These are phyloP conservation scores for Septoria linicola DNA, from an alignment of 2,329 filamentous ascomycete genomes.

Conservation along the genomic window DNA sequence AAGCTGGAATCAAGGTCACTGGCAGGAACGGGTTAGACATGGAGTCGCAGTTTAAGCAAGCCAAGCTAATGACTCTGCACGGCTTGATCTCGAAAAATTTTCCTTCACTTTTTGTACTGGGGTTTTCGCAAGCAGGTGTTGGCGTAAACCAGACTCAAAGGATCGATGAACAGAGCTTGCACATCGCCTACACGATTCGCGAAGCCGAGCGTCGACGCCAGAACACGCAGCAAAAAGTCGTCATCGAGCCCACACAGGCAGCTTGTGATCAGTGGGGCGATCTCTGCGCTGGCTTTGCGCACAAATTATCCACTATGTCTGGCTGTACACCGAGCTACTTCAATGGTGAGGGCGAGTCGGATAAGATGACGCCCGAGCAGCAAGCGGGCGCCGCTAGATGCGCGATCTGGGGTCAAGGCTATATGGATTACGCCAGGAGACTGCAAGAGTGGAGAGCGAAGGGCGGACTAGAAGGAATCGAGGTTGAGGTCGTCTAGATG, in stretches of 20 bases:
- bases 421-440: constrained; percentile 35
- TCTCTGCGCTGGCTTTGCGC: constrained; percentile 44
- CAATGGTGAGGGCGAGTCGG: constrained; percentile 46
- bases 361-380: constrained; percentile 24
- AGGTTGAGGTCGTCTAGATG: background rate
- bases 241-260: constrained; percentile 47
- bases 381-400: constrained; percentile 26
- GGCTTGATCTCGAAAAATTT: constrained; percentile 51
- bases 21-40: constrained; percentile 47
- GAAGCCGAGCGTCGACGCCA: constrained; percentile 33
- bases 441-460: constrained; percentile 36
- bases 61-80: constrained; percentile 52
- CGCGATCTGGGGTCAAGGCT: constrained; percentile 34
- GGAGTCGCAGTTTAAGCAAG: constrained; percentile 42
- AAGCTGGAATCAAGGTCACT: constrained; percentile 23
- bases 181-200: constrained; percentile 47
- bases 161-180: constrained; percentile 44
- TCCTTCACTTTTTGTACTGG: constrained; percentile 56
- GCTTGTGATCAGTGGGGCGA: constrained; percentile 51
- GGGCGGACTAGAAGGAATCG: constrained; percentile 35
- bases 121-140: constrained; percentile 45
- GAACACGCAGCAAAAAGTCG: constrained; percentile 10
- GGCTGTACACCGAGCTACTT: constrained; percentile 58
- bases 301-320: constrained; percentile 40
- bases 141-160: constrained; percentile 42